Percentiles rank a stretch among this genome's conserved stretches.
Conservation (phyloP, 148 eudicot species). For the Bassia scoparia region DNA sequence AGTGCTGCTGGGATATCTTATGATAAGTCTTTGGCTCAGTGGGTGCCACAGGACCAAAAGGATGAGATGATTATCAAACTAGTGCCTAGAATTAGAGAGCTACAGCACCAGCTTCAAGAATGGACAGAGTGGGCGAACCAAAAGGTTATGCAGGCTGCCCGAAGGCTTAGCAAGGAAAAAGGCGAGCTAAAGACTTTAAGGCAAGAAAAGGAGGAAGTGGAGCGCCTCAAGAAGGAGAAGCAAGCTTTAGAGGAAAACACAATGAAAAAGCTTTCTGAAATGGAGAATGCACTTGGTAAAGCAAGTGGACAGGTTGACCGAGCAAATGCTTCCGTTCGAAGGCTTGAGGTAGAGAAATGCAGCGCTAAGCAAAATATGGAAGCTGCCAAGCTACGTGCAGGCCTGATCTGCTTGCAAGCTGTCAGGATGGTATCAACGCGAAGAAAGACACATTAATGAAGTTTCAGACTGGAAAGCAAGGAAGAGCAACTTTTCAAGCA, state of each 20-base stretch:
- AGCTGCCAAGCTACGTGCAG: slow-evolving; percentile 64
- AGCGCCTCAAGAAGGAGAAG: slow-evolving; percentile 73
- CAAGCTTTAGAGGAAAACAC: slow-evolving; percentile 70
- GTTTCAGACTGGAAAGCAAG: slow-evolving; percentile 78
- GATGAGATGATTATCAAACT: slow-evolving; percentile 66
- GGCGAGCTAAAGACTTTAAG: slow-evolving; percentile 70
- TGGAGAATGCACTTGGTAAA: slow-evolving; percentile 79
- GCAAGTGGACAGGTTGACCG: slow-evolving; percentile 80
- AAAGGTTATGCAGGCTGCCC: slow-evolving; percentile 87
- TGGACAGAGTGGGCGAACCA: slow-evolving; percentile 94
- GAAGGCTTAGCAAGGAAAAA: slow-evolving; percentile 72
- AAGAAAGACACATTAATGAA: slow-evolving; percentile 64
- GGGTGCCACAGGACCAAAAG: slow-evolving; percentile 58
- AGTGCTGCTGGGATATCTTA: slow-evolving; percentile 31
- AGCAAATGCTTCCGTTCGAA: slow-evolving; percentile 61
- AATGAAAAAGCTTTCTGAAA: slow-evolving; percentile 80
- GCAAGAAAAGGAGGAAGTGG: slow-evolving; percentile 88
- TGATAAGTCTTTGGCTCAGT: slow-evolving; percentile 42
- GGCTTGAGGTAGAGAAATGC: slow-evolving; percentile 76
- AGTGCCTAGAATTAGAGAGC: slow-evolving; percentile 51
- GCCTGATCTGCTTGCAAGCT: slow-evolving; percentile 75
- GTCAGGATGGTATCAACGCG: slow-evolving; percentile 65
- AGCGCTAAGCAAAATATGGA: slow-evolving; percentile 65
- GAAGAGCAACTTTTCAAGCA: slow-evolving; percentile 58
- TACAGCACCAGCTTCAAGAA: slow-evolving; percentile 62